A percentile compares a stretch with the other conserved stretches of the same genome.
Conservation (phyloP, 192 early-diverging fungal species). For the Funneliformis mosseae region DNA sequence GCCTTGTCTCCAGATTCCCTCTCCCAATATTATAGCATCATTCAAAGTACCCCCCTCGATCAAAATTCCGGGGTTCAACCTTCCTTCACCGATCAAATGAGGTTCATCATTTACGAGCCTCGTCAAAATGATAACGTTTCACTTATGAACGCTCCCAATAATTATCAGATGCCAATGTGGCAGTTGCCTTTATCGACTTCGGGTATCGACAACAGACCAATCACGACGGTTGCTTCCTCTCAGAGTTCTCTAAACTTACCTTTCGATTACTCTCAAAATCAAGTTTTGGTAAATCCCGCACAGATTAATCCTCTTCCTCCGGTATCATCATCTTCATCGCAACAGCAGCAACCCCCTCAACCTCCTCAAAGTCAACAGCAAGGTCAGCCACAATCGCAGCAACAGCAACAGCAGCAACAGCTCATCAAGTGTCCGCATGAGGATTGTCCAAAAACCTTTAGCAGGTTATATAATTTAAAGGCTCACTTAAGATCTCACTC, state of each 20-base stretch:
- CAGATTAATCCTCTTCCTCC: constrained; percentile 15
- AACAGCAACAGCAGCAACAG: constrained; percentile 30
- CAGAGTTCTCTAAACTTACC: background rate
- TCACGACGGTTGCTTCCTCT: background rate
- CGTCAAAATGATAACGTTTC: constrained; percentile 17
- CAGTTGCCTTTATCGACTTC: background rate
- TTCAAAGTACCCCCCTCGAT: background rate
- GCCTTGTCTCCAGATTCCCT: background rate
- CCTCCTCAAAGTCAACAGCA: background rate
- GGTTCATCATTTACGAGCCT: constrained; percentile 35
- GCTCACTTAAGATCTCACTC: constrained; percentile 65
- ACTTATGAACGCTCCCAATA: background rate
- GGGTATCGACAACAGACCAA: constrained; percentile 8
- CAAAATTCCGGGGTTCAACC: background rate
- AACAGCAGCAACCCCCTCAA: background rate
- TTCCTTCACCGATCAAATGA: constrained; percentile 26
- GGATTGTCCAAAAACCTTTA: constrained; percentile 66
- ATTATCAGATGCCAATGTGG: background rate
- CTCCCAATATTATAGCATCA: background rate
- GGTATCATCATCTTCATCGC: background rate
- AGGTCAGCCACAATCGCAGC: background rate
- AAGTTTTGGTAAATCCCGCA: constrained; percentile 15
- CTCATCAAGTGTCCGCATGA: constrained; percentile 54
- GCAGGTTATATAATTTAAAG: constrained; percentile 66
- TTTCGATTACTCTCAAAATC: background rate